These are phyloP conservation scores for Linnemannia schmuckeri DNA, from an alignment of 192 early-diverging fungal species.

Conservation along the genomic window DNA sequence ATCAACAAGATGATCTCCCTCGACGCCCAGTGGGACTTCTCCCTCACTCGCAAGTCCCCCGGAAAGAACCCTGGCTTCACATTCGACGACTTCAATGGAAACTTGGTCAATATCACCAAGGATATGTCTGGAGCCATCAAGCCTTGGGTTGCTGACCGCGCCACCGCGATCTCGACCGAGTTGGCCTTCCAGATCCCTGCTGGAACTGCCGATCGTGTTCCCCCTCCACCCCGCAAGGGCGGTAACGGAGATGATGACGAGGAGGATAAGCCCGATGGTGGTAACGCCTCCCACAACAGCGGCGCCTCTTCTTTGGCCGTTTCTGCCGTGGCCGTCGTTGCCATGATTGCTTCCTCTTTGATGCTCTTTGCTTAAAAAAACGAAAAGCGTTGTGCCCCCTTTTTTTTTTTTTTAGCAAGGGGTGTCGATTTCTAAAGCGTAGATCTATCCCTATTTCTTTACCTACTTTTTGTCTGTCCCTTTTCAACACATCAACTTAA, in stretches of 20 bases:
- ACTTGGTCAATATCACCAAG: conserved; percentile 48
- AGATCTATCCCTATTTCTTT: no score
- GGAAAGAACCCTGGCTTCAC: conserved; percentile 42
- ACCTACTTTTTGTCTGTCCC: no score
- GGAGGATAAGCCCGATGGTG: conserved; percentile 5
- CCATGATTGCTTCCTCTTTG: conserved; percentile 22
- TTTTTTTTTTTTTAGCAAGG: no score
- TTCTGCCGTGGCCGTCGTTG: conserved; percentile 16
- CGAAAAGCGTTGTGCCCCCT: neutral
- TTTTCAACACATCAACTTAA: no score
- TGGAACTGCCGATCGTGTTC: conserved; percentile 45
- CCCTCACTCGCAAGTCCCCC: conserved; percentile 32
- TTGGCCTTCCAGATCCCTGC: conserved; percentile 41
- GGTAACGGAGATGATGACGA: conserved; percentile 23
- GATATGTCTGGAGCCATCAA: conserved; percentile 47
- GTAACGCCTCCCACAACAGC: conserved; percentile 19
- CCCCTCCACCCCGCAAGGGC: conserved; percentile 46
- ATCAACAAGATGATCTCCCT: conserved; percentile 55
- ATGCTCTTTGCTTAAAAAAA: conserved; percentile 45
- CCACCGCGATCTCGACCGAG: conserved; percentile 22
- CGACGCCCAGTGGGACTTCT: conserved; percentile 57
- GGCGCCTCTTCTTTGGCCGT: conserved; percentile 4
- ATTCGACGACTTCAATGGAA: conserved; percentile 50
- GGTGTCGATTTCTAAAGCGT: no score
- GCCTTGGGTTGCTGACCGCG: conserved; percentile 29